Evolutionary conservation across 257 asterid species (phyloP).

Genomic region (Perilla frutescens): DNA sequence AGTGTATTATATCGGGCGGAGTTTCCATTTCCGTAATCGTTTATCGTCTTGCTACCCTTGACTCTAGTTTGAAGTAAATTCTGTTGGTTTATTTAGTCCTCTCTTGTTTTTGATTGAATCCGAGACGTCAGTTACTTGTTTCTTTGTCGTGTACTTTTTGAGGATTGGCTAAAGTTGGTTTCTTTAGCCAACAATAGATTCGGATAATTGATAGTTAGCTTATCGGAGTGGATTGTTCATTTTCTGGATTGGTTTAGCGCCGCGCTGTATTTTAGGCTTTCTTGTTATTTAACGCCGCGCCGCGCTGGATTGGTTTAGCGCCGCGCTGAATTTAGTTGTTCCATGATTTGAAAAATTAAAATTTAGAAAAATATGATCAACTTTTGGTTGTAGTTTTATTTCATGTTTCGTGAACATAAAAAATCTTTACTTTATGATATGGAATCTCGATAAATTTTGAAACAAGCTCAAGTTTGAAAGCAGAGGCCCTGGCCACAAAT

Average conservation of each 20-base stretch:
- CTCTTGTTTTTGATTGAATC: slow-evolving; percentile 33
- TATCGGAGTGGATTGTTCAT: slow-evolving; percentile 13
- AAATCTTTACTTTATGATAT: not conserved
- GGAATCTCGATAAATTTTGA: not conserved
- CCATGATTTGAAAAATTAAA: slow-evolving; percentile 5
- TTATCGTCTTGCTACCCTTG: slow-evolving; percentile 23
- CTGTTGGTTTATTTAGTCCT: slow-evolving; percentile 9
- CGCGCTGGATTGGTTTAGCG: not conserved
- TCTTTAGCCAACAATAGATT: slow-evolving; percentile 24
- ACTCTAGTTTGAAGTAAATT: slow-evolving; percentile 13
- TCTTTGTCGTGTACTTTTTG: slow-evolving; percentile 6
- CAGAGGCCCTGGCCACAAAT: not conserved
- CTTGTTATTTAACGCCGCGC: not conserved
- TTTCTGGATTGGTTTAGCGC: slow-evolving; percentile 8
- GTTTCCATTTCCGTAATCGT: not conserved
- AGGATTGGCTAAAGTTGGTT: slow-evolving; percentile 2
- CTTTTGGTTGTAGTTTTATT: not conserved
- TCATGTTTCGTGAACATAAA: not conserved
- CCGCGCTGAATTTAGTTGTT: not conserved
- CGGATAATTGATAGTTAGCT: slow-evolving; percentile 3
- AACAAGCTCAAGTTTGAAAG: not conserved
- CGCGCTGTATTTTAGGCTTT: slow-evolving; percentile 9
- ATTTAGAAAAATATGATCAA: not conserved
- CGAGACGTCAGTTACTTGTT: slow-evolving; percentile 29
- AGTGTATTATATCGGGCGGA: slow-evolving; percentile 21